Evolutionary conservation across 345 rosid species (phyloP), one percentile per base, ranked within the genome.

Genomic region (Eucalyptus sp.): DNA sequence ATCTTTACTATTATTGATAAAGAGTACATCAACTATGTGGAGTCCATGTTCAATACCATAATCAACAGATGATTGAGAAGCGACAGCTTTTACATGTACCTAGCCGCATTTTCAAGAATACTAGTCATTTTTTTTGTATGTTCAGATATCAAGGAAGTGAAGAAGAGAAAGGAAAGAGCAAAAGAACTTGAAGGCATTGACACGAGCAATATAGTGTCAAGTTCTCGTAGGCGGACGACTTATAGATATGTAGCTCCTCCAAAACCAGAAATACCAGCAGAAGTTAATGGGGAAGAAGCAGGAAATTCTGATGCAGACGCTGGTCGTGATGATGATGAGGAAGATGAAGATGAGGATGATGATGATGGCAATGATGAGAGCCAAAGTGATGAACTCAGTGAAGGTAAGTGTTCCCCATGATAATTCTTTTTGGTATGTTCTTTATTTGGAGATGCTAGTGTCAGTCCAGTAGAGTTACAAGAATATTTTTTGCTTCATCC

Each of bases 171-270:
- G 92, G 93, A 93, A 90, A 95, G 95, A 91, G 94, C 94, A 80
- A 95, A 91, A 90, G 99, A 98, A 93, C 97, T 98, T 11, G 98
- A 97, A 91, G 98, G 98, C 87, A 95, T 98, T 90, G 98, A 97
- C 94, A 92, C 88, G 56, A 96, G 97, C 88, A 98, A 97, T 90
- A 96, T 95, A 81, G 97, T 97, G 64, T 91, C 93, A 50, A 96
- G 94, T 91, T 94, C 99, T 66, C 96, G 99, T 60, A 95, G 98
- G 92, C 94, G 98, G 92, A 90, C 97, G 25, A 87, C 96, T 33
- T 91, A 92, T 84, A 96, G 96, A 90, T 97, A 93, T 86, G 91
- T 62, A 51, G 93, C 97, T 89, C 97, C 96, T 56, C 96, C 96
- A 90, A 97, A 94, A 93, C 95, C 98, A 56, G 93, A 94, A 91